Evolutionary conservation across 176 grass and related monocot species (phyloP).

Genomic region (Secale cereale): DNA sequence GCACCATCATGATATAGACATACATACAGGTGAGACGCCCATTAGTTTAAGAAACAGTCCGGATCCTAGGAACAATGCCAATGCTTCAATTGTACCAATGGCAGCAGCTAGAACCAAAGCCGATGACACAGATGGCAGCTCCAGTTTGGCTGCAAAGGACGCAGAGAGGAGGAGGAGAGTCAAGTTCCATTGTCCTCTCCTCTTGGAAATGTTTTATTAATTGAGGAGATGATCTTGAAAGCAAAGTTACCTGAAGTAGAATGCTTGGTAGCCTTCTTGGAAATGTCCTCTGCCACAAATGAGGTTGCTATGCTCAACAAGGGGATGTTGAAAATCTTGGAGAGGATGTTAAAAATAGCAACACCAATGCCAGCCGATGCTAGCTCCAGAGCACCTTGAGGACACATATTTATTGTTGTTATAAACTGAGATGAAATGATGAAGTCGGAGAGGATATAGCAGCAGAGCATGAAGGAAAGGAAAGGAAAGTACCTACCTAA

Average conservation of each 20-base stretch:
- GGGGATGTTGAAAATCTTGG: constrained; percentile 90
- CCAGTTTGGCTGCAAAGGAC: constrained; percentile 38
- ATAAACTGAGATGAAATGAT: too few species aligned
- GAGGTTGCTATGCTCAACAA: constrained; percentile 89
- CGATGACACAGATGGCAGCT: constrained; percentile 60
- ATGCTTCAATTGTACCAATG: constrained; percentile 64
- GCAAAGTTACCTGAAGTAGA: constrained; percentile 53
- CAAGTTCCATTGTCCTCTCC: neutral
- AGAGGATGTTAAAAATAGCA: constrained; percentile 85
- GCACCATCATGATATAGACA: constrained; percentile 31
- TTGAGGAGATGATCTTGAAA: too few species aligned
- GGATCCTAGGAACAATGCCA: constrained; percentile 69
- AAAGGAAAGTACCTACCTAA: constrained; percentile 41
- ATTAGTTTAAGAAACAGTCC: constrained; percentile 69
- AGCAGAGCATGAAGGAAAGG: too few species aligned
- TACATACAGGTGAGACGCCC: constrained; percentile 81
- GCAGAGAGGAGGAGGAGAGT: neutral
- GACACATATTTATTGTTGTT: too few species aligned
- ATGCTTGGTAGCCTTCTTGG: constrained; percentile 34
- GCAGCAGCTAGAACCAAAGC: constrained; percentile 53
- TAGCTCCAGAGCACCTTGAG: constrained; percentile 77
- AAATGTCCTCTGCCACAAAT: constrained; percentile 84
- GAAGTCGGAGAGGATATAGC: too few species aligned
- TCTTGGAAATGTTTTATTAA: too few species aligned
- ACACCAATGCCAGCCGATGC: constrained; percentile 80